These are phyloP conservation scores for Suillus bovinus DNA, from an alignment of 768 basidiomycete genomes.

Conservation along the genomic window DNA sequence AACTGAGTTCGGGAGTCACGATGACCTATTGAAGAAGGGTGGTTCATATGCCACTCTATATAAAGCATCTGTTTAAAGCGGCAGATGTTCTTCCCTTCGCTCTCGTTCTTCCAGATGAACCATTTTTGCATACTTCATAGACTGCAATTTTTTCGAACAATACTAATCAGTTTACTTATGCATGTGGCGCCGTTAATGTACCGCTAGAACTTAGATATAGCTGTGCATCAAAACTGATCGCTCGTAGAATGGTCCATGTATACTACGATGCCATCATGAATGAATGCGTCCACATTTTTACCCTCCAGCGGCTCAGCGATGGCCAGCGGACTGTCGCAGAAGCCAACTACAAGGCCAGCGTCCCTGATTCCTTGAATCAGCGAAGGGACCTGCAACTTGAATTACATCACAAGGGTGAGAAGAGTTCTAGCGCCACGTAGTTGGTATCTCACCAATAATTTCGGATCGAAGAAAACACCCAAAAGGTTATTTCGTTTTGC, in stretches of 20 bases:
- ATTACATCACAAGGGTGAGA: conserved; percentile 17
- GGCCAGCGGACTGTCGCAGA: conserved; percentile 63
- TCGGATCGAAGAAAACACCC: conserved; percentile 87
- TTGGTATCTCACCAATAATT: conserved; percentile 65
- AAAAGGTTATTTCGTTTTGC: conserved; percentile 90
- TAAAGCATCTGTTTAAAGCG: conserved; percentile 58
- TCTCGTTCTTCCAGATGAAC: conserved; percentile 16
- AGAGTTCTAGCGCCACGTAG: conserved; percentile 14
- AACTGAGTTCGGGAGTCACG: conserved; percentile 74
- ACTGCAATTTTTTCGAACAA: conserved; percentile 11
- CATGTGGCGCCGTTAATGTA: conserved; percentile 19
- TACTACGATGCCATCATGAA: conserved; percentile 62
- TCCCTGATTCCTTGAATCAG: conserved; percentile 87
- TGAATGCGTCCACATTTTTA: conserved; percentile 64
- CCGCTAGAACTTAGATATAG: conserved; percentile 26
- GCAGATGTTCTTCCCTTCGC: conserved; percentile 2
- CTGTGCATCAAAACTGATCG: conserved; percentile 37
- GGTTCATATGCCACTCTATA: conserved; percentile 73
- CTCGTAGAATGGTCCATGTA: conserved; percentile 65
- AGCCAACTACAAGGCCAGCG: conserved; percentile 83
- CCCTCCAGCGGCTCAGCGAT: conserved; percentile 41
- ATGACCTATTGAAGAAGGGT: conserved; percentile 57
- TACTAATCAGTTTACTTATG: conserved; percentile 20
- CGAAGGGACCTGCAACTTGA: conserved; percentile 83
- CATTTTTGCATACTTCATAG: conserved; percentile 21